phyloP scores from a whole-genome alignment of 257 asterid species.

The Ophiorrhiza pumila region DNA sequence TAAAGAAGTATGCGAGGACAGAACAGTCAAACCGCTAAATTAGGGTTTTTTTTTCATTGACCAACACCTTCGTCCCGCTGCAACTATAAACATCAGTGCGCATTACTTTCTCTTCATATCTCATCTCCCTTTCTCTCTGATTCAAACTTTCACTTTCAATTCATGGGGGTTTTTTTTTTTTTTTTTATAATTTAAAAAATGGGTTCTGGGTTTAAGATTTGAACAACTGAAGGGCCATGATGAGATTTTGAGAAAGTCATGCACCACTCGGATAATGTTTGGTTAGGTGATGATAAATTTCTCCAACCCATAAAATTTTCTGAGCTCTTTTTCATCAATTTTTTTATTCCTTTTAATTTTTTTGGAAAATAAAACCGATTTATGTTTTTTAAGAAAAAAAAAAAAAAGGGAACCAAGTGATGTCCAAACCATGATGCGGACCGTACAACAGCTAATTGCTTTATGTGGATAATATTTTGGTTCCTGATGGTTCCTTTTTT shows the following conservation, averaged over 20 bases:
- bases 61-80: background rate
- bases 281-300: conserved; percentile 31
- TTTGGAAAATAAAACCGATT: background rate
- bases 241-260: conserved; percentile 33
- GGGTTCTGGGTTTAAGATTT: background rate
- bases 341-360: background rate
- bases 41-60: conserved; percentile 10
- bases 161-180: background rate
- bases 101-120: background rate
- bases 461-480: conserved; percentile 29
- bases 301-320: conserved; percentile 32
- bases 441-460: conserved; percentile 32
- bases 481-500: conserved; percentile 28
- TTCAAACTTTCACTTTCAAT: background rate
- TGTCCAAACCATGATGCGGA: conserved; percentile 45
- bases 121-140: background rate
- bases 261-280: conserved; percentile 40
- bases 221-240: conserved; percentile 20
- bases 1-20: background rate
- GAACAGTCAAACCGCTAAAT: background rate
- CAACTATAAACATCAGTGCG: background rate
- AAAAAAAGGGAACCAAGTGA: conserved; percentile 18
- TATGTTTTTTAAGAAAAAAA: background rate
- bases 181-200: background rate
- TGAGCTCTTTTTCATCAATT: conserved; percentile 23